Evolutionary conservation across 306 rosid genomes (phyloP), one percentile per base, ranked within the genome.

Genomic region (Carpinus viminea): DNA sequence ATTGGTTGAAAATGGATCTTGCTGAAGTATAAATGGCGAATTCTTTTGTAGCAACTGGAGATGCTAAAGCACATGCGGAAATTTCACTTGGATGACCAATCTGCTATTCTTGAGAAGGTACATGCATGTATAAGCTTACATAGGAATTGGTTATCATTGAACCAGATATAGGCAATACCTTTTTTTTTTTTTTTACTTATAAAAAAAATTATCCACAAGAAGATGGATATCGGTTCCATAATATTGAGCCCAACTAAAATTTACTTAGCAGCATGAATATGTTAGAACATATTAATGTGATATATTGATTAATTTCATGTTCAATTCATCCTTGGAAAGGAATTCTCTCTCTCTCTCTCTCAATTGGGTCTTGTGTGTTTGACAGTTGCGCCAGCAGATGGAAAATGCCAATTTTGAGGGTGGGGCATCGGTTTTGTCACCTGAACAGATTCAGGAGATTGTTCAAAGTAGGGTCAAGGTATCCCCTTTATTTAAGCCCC

Each of bases 71-170:
- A 76, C 79, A 88, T 92, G 96, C 91, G 96, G 62, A 86, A 89
- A 72, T 88, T 81, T 83, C 86, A 86, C 76, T 75, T 88, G 70
- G 93, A 92, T 66, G 96, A 90, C 88, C 98, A 91, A 74, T 89
- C 88, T 72, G 88, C 93, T 48, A 86, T 92, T 64, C 92, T 94
- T 45, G 91, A 91, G 85, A 92, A 91, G 97, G 97, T 92, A 82
- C 68, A 45, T 9, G 21, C 46, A 51, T 31, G 51, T 34, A 15
- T 20, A 15, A 7, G 54, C 80, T 46, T 2, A 17, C 48, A 13
- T 26, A 15, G 8, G 16, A 15, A 17, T 41, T 74, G 12, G 54
- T 76, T 11, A 5, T 61, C 68, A 61, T 61, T 13, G 9, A 61
- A 28, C 38, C 8, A 12, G 38, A 4, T 60, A 21, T 12, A 26